Evolutionary conservation across 2,329 filamentous ascomycete genomes (phyloP).

Genomic region (Fusarium bactridioides): DNA sequence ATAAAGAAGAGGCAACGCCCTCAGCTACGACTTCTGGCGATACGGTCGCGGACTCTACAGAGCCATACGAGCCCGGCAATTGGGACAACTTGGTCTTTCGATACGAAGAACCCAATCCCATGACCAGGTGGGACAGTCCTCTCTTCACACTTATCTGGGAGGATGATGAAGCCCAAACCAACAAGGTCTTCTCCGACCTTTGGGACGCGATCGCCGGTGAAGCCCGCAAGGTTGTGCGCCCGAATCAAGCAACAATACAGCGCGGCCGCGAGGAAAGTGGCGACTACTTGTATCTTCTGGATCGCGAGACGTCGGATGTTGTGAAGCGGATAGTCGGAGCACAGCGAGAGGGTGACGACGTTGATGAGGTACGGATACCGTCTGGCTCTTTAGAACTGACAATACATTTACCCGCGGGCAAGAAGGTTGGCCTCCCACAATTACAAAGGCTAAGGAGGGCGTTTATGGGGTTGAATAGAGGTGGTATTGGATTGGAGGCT

Average conservation of each 20-base stretch:
- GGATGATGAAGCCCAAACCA: slow-evolving; percentile 69
- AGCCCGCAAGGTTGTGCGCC: slow-evolving; percentile 69
- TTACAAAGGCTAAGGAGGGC: slow-evolving; percentile 80
- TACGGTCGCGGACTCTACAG: slow-evolving; percentile 37
- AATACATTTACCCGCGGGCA: slow-evolving; percentile 69
- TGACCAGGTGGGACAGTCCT: slow-evolving; percentile 85
- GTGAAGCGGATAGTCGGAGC: slow-evolving; percentile 74
- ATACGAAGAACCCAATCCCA: slow-evolving; percentile 86
- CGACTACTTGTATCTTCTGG: slow-evolving; percentile 82
- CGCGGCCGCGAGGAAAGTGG: slow-evolving; percentile 68
- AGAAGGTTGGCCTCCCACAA: slow-evolving; percentile 74
- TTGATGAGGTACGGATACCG: slow-evolving; percentile 62
- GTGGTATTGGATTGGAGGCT: slow-evolving; percentile 66
- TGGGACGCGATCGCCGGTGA: slow-evolving; percentile 78
- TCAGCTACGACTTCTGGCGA: not conserved
- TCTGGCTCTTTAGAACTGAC: slow-evolving; percentile 53
- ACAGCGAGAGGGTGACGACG: slow-evolving; percentile 72
- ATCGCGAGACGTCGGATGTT: slow-evolving; percentile 80
- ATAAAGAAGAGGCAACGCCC: not conserved
- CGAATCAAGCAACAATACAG: slow-evolving; percentile 78
- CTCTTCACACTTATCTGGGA: slow-evolving; percentile 82
- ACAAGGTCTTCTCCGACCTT: slow-evolving; percentile 67
- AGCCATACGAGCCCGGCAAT: slow-evolving; percentile 63
- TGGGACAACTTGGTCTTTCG: slow-evolving; percentile 84
- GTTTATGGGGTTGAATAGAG: slow-evolving; percentile 79